Percentiles rank a stretch among this genome's conserved stretches.
Evolutionary conservation across 2,329 filamentous ascomycete genomes (phyloP).

Genomic region (Aspergillus sp.): DNA sequence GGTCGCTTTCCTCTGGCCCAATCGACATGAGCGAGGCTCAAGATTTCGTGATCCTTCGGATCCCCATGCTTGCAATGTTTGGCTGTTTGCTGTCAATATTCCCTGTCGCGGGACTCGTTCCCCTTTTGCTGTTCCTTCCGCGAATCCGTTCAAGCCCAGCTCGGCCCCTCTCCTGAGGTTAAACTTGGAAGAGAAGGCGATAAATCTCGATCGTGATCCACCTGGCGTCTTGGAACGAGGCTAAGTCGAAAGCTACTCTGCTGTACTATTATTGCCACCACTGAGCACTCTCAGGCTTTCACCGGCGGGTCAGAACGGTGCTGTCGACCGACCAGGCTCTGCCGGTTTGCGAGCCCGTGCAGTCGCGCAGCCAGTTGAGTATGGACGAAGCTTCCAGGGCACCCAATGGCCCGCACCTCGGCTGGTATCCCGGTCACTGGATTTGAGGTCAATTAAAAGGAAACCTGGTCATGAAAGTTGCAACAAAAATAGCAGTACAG

Average conservation of each 20-base stretch:
- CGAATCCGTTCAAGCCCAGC: background rate
- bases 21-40: slow-evolving; percentile 5
- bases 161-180: background rate
- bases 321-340: slow-evolving; percentile 4
- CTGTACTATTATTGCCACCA: slow-evolving; percentile 2
- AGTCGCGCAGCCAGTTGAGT: slow-evolving; percentile 3
- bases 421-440: slow-evolving; percentile 11
- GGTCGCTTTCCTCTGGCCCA: slow-evolving; percentile 7
- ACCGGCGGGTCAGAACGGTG: slow-evolving; percentile 15
- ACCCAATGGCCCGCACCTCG: slow-evolving; percentile 21
- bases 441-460: slow-evolving; percentile 13
- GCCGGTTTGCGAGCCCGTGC: slow-evolving; percentile 2
- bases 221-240: slow-evolving; percentile 10
- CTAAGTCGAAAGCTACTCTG: slow-evolving; percentile 12
- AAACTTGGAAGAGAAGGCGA: slow-evolving; percentile 1
- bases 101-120: background rate
- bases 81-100: slow-evolving; percentile 1
- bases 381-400: slow-evolving; percentile 21
- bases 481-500: slow-evolving; percentile 6
- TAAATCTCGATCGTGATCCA: slow-evolving; percentile 17
- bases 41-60: background rate
- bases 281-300: slow-evolving; percentile 9
- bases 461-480: background rate
- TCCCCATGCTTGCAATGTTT: slow-evolving; percentile 3
- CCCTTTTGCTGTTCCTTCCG: background rate